Base-by-base conservation (phyloP, 2,329 filamentous ascomycete genomes). In the Fusarium poae region DNA sequence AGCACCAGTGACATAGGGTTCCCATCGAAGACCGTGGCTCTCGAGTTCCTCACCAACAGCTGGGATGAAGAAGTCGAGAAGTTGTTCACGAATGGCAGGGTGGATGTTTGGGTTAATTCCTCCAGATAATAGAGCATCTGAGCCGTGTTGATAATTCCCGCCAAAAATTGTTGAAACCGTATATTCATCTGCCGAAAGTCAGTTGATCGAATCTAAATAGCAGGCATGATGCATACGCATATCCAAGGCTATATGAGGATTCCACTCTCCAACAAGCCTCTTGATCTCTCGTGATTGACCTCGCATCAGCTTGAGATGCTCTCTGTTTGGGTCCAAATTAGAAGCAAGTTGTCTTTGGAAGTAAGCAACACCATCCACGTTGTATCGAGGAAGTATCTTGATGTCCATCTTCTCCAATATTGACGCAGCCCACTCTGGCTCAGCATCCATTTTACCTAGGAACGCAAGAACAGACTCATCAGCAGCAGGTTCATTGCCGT, bases 341-440 rank as follows among this genome's bases (percentile, higher is more conserved):
- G 49, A 62, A 0, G 62, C 45, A 3, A 67, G 23, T 1, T 67
- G 49, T 7, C 64, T 34, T 32, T 67, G 64, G 18, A 67, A 67
- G 7, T 67, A 67, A 3, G 50, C 45, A 23, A 67, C 64, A 0
- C 64, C 64, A 7, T 67, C 64, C 0, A 62, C 50, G 0, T 67
- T 67, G 6, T 67, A 67, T 0, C 64, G 20, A 2, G 64, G 64
- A 1, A 67, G 64, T 6, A 67, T 44, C 21, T 51, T 62, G 5
- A 67, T 67, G 4, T 67, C 62, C 56, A 67, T 57, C 16, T 67
- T 67, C 6, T 57, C 64, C 8, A 67, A 43, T 2, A 67, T 42
- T 1, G 49, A 44, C 1, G 12, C n/a, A 1, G 64, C 51, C 62
- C 62, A 67, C 0, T n/a, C 6, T 3, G 50, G 62, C 1, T 67